Evolutionary conservation across 331 rosid genomes (phyloP), one percentile per base, ranked within the genome.

Genomic region (Rosa hybrid): DNA sequence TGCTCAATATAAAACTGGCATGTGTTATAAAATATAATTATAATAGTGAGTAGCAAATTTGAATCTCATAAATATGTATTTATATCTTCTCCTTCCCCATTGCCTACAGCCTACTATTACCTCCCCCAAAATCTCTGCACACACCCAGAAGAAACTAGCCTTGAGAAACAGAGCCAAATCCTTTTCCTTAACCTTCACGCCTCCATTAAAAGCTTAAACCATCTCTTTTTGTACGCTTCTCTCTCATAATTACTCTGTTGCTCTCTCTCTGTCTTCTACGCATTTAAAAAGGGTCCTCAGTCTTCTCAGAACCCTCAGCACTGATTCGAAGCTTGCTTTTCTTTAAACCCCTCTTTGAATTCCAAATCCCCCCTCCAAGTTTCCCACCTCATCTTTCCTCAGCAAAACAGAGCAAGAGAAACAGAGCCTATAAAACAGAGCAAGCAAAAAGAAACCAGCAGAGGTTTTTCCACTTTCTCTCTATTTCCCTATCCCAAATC

Each of bases 101-200:
- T 74, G 64, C 83, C 83, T 48, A 5, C 6, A 30, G 20, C 20
- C 62, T 9, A 44, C 63, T 48, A 8, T 5, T 57, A 34, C 63
- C 44, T 4, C 59, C 7, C 53, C 46, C 45, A 42, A 68, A 77
- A 46, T 8, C 85, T 48, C 69, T 63, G 84, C 84, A 72, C 42
- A 14, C 54, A 75, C 46, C 54, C 46, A 68, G 56, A 39, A 86
- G 83, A 86, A 85, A 75, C 88, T 62, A 39, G 78, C 97, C 96
- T 90, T 79, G 94, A 94, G 85, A 74, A 72, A 73, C 44, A 83
- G 77, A 86, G 88, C 85, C 87, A 86, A 88, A 90, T 90, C 92
- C 82, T 93, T 93, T 93, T 84, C 78, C 97, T 89, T 90, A 75
- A 79, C 85, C 86, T 84, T 91, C 90, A 94, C 97, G 96, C 94